These are phyloP conservation scores for Paramecium octaurelia DNA, from an alignment of 73 alveolate genomes.

Conservation along the genomic window DNA sequence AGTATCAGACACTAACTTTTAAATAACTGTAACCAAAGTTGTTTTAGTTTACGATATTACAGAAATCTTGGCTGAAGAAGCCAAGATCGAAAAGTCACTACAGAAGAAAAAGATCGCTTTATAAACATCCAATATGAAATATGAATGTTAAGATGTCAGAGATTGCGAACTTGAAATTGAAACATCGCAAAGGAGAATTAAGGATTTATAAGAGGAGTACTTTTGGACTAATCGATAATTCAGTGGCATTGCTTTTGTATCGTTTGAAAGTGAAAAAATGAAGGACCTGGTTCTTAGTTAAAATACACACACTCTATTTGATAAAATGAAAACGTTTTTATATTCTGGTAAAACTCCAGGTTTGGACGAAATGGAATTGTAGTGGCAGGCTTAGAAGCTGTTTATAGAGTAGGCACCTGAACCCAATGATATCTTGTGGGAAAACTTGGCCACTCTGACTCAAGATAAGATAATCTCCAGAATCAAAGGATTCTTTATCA, in stretches of 20 bases:
- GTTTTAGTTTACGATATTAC: constrained; percentile 38
- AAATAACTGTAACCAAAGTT: constrained; percentile 38
- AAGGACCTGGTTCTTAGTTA: not conserved
- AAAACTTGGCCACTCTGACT: constrained; percentile 8
- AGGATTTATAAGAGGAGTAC: not conserved
- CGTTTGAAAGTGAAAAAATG: constrained; percentile 56
- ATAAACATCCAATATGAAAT: constrained; percentile 20
- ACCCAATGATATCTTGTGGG: constrained; percentile 61
- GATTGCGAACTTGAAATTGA: constrained; percentile 24
- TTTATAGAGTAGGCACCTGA: constrained; percentile 55
- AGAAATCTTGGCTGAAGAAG: constrained; percentile 24
- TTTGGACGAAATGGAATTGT: not conserved
- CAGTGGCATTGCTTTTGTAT: constrained; percentile 54
- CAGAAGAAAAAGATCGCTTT: constrained; percentile 29
- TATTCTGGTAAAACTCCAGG: constrained; percentile 9
- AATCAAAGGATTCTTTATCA: not conserved
- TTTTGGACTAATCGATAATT: not conserved
- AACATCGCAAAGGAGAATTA: not conserved
- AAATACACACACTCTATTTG: not conserved
- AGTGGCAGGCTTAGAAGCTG: not conserved
- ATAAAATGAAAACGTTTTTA: not conserved
- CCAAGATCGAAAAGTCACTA: not conserved
- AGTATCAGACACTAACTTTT: not conserved
- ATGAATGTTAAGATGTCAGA: not conserved
- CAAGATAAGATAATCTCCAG: constrained; percentile 42